phyloP scores from a whole-genome alignment of 331 rosid species.

The Quercus phellos region DNA sequence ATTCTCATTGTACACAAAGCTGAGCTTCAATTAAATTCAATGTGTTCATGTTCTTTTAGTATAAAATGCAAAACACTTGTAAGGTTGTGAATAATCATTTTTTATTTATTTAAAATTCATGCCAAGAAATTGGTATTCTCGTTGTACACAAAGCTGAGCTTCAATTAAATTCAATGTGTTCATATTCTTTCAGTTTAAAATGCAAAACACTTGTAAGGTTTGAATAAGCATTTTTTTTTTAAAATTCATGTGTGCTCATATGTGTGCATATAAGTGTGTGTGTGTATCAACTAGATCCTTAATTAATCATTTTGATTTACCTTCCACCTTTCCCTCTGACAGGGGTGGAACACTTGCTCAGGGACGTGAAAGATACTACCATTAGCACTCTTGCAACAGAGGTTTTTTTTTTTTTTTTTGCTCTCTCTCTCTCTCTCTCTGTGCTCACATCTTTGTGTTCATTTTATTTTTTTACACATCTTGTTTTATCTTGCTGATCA shows the following conservation, averaged over 20 bases:
- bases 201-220: background rate
- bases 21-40: background rate
- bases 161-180: background rate
- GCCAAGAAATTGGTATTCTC: slow-evolving; percentile 51
- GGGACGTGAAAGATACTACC: slow-evolving; percentile 62
- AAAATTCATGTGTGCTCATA: no score
- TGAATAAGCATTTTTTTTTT: background rate
- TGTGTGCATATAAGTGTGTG: no score
- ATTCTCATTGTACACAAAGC: slow-evolving; percentile 4
- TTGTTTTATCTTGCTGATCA: background rate
- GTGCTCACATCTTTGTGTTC: background rate
- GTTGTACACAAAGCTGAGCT: background rate
- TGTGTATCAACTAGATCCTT: background rate
- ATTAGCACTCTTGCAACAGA: slow-evolving; percentile 60
- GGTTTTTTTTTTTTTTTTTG: slow-evolving; percentile 9
- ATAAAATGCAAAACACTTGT: background rate
- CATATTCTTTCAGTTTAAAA: background rate
- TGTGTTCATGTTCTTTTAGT: background rate
- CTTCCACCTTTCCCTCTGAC: background rate
- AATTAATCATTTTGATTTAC: background rate
- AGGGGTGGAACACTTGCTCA: slow-evolving; percentile 63
- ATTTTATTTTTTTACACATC: background rate
- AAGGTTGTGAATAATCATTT: background rate
- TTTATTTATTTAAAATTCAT: background rate
- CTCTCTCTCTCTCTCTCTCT: background rate